Conservation (phyloP, 352 stramenopile species). For the Globisporangium recalcitrans region DNA sequence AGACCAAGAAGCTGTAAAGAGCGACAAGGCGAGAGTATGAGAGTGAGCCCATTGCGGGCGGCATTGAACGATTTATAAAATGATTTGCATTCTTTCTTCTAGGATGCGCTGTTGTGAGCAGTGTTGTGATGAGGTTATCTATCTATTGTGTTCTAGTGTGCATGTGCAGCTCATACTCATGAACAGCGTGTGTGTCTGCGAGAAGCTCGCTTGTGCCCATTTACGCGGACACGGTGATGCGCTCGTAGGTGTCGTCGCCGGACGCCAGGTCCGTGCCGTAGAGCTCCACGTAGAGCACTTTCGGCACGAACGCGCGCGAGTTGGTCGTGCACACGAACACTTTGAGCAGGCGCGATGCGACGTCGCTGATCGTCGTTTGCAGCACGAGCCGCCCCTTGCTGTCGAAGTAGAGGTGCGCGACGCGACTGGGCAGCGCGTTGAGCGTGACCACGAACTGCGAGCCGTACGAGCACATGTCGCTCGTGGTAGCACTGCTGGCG, state of each 20-base stretch:
- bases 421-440: conserved; percentile 56
- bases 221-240: conserved; percentile 35
- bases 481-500: neutral
- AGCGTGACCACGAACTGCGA: conserved; percentile 55
- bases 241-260: conserved; percentile 55
- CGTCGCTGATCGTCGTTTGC: conserved; percentile 45
- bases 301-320: conserved; percentile 57
- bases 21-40: neutral
- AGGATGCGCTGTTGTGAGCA: neutral
- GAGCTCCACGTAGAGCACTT: conserved; percentile 72
- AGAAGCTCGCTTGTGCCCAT: neutral
- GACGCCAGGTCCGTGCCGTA: conserved; percentile 50
- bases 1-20: conserved; percentile 54
- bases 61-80: conserved; percentile 10
- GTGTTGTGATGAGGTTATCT: neutral
- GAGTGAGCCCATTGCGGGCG: neutral
- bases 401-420: conserved; percentile 53
- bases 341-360: conserved; percentile 56
- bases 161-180: neutral
- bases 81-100: conserved; percentile 2
- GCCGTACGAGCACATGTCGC: conserved; percentile 10
- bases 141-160: neutral
- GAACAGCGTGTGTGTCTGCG: neutral
- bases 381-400: conserved; percentile 47
- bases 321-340: conserved; percentile 64